Conservation (phyloP, 192 early-diverging fungal species). For the Backusella psychrophila region DNA sequence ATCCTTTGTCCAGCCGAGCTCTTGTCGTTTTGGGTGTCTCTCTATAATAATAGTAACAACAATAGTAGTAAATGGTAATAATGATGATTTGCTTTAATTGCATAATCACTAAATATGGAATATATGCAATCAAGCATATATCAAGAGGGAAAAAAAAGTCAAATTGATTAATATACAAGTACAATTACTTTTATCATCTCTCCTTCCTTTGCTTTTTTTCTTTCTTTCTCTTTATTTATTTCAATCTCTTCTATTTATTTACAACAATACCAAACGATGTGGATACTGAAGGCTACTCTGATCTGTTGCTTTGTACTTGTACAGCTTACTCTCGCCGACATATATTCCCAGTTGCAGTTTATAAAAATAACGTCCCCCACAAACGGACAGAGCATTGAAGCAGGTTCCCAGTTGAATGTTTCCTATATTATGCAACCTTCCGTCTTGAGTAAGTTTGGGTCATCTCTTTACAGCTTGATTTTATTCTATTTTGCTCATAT, state of each 20-base stretch:
- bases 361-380: conserved; percentile 24
- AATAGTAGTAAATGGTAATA: too few species aligned
- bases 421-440: conserved; percentile 24
- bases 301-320: neutral
- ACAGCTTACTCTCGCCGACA: conserved; percentile 3
- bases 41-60: too few species aligned
- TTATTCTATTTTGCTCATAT: neutral
- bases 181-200: neutral
- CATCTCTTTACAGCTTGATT: too few species aligned
- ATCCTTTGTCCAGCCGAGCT: too few species aligned
- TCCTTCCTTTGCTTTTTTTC: neutral
- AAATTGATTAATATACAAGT: neutral
- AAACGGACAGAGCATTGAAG: conserved; percentile 7
- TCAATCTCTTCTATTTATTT: neutral
- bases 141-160: neutral
- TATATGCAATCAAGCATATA: neutral
- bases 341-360: conserved; percentile 30
- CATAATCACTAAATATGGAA: neutral
- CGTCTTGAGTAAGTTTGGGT: neutral
- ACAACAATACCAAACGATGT: neutral
- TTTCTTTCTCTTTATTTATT: neutral
- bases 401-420: conserved; percentile 11
- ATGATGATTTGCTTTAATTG: neutral
- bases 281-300: neutral
- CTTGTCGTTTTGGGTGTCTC: neutral